Base-by-base conservation (phyloP, 116 monocot species). In the Dioscorea cayenensis region DNA sequence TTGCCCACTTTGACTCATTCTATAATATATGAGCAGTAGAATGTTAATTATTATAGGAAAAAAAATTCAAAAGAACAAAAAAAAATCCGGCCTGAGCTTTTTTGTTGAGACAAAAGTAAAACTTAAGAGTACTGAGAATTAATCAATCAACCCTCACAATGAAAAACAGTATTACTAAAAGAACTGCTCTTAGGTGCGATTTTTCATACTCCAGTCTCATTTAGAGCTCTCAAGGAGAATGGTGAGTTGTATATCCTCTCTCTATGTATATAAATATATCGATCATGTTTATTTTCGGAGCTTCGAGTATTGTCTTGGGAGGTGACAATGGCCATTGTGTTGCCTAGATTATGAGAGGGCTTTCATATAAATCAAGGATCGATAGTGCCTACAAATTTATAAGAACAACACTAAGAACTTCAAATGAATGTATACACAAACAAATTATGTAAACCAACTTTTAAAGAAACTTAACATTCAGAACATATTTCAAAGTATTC, bases 301-400 rank as follows among this genome's bases (percentile, higher is more conserved):
- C 99, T 37, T 94, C 91, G 7, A 94, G 70, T 23, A 94, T 85
- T 22, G 94, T 81, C 69, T 89, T 89, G 18, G 94, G 91, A 36
- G 99, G 91, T 65, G 91, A 91, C n/a, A 91, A 66, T 0, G 94
- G 94, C 94, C 94, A 99, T 55, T 99, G 99, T 91, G 94, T 99
- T 1, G 87, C 94, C 99, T 94, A 99, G 35, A 99, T 99, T 25
- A 94, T 86, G 36, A 99, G 91, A 1, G 99, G 99, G 3, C 99
- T 83, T n/a, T n/a, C 99, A 99, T 99, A 58, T 99, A 99, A 25
- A 99, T 73, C 7, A 99, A 75, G 0, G 99, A 99, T 3, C 99
- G 79, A 78, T 94, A 99, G 70, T 99, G 99, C 17, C 97, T 97
- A 51, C 66, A 25, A 7, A 35, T 59, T 14, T 20, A 43, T 11